Evolutionary conservation across 164 flowering plant genomes (phyloP).

Genomic region (Pachysandra terminalis): DNA sequence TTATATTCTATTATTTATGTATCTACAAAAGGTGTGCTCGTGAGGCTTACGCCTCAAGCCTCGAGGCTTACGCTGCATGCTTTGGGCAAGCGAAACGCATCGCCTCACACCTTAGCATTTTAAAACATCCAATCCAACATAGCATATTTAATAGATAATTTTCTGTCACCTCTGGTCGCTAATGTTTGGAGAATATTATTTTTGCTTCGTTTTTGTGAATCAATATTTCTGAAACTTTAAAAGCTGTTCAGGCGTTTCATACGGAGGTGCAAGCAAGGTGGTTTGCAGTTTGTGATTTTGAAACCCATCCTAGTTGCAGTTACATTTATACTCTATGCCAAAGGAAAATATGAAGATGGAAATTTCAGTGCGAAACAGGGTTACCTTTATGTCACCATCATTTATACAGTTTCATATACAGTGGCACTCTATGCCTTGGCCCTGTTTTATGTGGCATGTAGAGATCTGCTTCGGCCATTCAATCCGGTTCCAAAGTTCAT

Average conservation of each 20-base stretch:
- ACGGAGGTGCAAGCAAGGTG: conserved; percentile 96
- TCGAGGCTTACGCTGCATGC: too few species aligned
- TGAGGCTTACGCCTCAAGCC: too few species aligned
- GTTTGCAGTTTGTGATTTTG: conserved; percentile 94
- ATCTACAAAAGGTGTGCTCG: too few species aligned
- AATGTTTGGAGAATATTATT: neutral
- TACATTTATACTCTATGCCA: conserved; percentile 82
- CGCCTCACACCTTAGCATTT: too few species aligned
- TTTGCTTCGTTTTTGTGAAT: neutral
- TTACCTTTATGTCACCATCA: conserved; percentile 86
- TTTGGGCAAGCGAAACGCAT: too few species aligned
- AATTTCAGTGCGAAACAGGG: conserved; percentile 81
- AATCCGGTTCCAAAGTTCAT: conserved; percentile 97
- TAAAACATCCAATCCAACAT: too few species aligned
- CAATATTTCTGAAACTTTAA: conserved; percentile 5
- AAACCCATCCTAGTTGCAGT: conserved; percentile 83
- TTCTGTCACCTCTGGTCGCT: neutral
- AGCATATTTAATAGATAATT: neutral
- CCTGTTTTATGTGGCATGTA: conserved; percentile 92
- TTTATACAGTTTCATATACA: conserved; percentile 86
- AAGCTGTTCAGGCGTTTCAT: conserved; percentile 75
- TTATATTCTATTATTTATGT: too few species aligned
- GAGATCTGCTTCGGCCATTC: conserved; percentile 90
- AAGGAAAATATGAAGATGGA: conserved; percentile 93
- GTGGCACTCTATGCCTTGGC: conserved; percentile 90